Evolutionary conservation across 352 stramenopile genomes (phyloP), one percentile per base, ranked within the genome.

Genomic region (Pythium periplocum): DNA sequence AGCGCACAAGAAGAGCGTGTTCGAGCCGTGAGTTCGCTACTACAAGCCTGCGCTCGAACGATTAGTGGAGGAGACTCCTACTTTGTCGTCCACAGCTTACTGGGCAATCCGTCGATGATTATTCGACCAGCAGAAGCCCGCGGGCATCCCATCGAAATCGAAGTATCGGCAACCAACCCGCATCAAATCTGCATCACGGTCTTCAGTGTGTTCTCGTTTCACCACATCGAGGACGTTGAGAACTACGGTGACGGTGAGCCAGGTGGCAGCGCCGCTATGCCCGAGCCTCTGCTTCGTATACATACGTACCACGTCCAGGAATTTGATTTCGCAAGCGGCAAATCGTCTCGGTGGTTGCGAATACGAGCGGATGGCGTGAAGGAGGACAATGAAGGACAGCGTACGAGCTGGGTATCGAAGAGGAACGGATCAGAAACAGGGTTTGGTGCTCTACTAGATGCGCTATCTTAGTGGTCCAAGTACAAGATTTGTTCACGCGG

Each of bases 51-150:
- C 45, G 82, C 78, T 4, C 71, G 82, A 6, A 90, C 78, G 1
- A 90, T 90, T 57, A 87, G 78, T 37, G 81, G 81, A 4, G 81
- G 81, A 4, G 81, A 92, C 61, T 90, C 78, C 48, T 92, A 90
- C 48, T 86, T 90, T 49, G 82, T 92, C 2, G 75, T 88, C 6
- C 78, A 88, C 55, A 84, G 73, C 41, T 52, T 92, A 7, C 62
- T 92, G 9, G 81, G 81, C 26, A 88, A 86, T 45, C 63, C 73
- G 35, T 76, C 55, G 31, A 85, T 87, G 68, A 86, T 91, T 55
- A 86, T 91, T 42, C 76, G 81, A 6, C 81, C 81, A 2, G 81
- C 81, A 0, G 78, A 91, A 57, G 75, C 73, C 1, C 73, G 80
- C 3, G 78, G 78, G 5, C 69, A 82, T 35, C 78, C 81, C 30